Base-by-base conservation (phyloP, 2,329 filamentous ascomycete genomes). In the Clonostachys solani region DNA sequence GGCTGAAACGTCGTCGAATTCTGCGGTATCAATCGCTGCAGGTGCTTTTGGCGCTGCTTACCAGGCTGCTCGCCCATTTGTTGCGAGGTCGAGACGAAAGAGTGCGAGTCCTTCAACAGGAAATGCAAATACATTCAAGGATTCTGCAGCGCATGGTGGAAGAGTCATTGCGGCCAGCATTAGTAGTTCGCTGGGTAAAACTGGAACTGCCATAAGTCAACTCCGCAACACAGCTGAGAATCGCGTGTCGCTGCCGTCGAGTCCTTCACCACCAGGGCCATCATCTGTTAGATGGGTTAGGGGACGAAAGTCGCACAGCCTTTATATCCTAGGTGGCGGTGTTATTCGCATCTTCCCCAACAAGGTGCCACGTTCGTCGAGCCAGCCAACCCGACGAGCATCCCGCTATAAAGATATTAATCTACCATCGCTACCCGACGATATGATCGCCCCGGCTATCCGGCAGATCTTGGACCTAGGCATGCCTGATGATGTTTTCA, bases 171-270 rank as follows among this genome's bases (percentile, higher is more conserved):
- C 86, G 47, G 84, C 83, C 44, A 86, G 85, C 42, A 83, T 92
- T 51, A 88, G 83, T 60, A 84, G 83, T 60, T 89, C 87, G 5
- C 77, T 90, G 29, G 85, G 83, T 38, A 86, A 85, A 60, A 87
- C 85, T n/a, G 86, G 84, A 48, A 82, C 77, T 13, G 79, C 78
- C 40, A 82, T 87, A 62, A 86, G 76, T 54, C 81, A 87, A 54
- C 77, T 91, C 49, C 83, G 87, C 42, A 86, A 90, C 56, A 87
- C 81, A 0, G 84, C 84, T 12, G 87, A 90, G 60, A 90, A 89
- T 63, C 81, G 89, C 52, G 78, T 91, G 40, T 80, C 86, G 42
- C 71, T 90, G 33, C 87, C 86, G 12, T 67, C 71, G 12, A 76
- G 78, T 42, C 62, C 73, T n/a, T 63, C 64, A 23, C 68, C 73